A percentile compares a stretch with the other conserved stretches of the same genome.
These are phyloP conservation scores for Carex pumila DNA, from an alignment of 176 grass and related monocot genomes.

Conservation along the genomic window DNA sequence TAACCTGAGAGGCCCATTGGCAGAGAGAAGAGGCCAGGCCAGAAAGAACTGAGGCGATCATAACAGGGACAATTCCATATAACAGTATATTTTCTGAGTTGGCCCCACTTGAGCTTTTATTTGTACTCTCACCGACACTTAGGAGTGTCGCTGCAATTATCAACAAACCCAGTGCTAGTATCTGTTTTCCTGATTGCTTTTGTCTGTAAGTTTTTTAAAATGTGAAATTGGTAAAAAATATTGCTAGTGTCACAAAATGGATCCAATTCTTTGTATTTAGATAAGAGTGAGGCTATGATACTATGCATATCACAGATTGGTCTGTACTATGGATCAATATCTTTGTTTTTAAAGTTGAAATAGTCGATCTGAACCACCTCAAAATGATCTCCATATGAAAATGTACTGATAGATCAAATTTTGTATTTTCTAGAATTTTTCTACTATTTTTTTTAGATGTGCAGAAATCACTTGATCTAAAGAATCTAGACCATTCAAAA, in stretches of 20 bases:
- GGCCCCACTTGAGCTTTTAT: constrained; percentile 40
- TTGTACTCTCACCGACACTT: constrained; percentile 71
- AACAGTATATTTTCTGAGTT: constrained; percentile 52
- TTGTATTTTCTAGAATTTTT: too few species aligned
- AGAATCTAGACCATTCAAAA: too few species aligned
- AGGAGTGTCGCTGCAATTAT: constrained; percentile 74
- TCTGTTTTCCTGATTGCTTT: constrained; percentile 76
- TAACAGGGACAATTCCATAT: constrained; percentile 88
- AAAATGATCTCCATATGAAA: too few species aligned
- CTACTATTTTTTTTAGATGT: too few species aligned
- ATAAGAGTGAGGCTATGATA: background rate
- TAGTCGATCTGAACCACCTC: too few species aligned
- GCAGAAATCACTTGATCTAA: too few species aligned
- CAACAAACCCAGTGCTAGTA: constrained; percentile 61
- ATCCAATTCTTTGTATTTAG: background rate
- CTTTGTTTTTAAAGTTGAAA: too few species aligned
- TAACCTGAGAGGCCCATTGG: constrained; percentile 94
- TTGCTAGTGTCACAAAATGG: background rate
- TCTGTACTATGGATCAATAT: too few species aligned
- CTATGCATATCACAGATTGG: too few species aligned
- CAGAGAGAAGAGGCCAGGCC: constrained; percentile 86
- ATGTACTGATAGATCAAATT: too few species aligned
- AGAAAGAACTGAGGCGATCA: constrained; percentile 72
- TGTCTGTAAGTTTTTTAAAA: constrained; percentile 44
- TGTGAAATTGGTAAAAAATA: background rate